Percentiles rank a stretch among this genome's conserved stretches.
These are phyloP conservation scores for Mycena indigotica DNA, from an alignment of 768 basidiomycete genomes.

Conservation along the genomic window DNA sequence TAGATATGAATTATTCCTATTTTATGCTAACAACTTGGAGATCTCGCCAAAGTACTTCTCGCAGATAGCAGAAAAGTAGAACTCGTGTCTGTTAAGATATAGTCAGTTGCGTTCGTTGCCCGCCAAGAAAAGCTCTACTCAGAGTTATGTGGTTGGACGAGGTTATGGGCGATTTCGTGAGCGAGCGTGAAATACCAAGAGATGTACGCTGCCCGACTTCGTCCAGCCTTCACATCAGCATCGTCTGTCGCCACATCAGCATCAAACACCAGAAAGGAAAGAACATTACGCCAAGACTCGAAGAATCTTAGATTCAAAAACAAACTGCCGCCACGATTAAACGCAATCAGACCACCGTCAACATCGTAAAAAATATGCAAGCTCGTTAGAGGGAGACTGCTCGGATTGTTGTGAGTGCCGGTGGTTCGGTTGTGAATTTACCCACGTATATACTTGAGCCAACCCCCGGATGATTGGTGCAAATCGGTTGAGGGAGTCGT, in stretches of 20 bases:
- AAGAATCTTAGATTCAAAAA: constrained; percentile 89
- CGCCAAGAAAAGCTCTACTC: constrained; percentile 37
- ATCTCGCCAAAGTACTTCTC: constrained; percentile 45
- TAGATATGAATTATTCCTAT: neutral
- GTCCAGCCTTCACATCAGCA: constrained; percentile 56
- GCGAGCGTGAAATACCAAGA: constrained; percentile 79
- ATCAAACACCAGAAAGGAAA: neutral
- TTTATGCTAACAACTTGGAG: neutral
- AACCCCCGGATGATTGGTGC: constrained; percentile 69
- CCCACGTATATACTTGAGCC: constrained; percentile 60
- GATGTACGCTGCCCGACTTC: constrained; percentile 64
- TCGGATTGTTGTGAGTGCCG: neutral
- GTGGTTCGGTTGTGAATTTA: neutral
- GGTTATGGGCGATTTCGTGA: constrained; percentile 92
- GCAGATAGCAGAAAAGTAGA: constrained; percentile 90
- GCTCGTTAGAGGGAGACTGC: constrained; percentile 61
- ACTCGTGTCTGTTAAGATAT: constrained; percentile 63
- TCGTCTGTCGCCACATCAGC: constrained; percentile 56
- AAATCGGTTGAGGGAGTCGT: constrained; percentile 69
- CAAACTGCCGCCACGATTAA: constrained; percentile 86
- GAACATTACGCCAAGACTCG: constrained; percentile 79
- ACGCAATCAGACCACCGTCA: constrained; percentile 83
- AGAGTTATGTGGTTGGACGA: constrained; percentile 84
- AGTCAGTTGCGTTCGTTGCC: neutral
- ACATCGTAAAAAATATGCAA: constrained; percentile 88